Evolutionary conservation across 1,139 yeast genomes (phyloP).

Genomic region (Saccharomyces uvarum): DNA sequence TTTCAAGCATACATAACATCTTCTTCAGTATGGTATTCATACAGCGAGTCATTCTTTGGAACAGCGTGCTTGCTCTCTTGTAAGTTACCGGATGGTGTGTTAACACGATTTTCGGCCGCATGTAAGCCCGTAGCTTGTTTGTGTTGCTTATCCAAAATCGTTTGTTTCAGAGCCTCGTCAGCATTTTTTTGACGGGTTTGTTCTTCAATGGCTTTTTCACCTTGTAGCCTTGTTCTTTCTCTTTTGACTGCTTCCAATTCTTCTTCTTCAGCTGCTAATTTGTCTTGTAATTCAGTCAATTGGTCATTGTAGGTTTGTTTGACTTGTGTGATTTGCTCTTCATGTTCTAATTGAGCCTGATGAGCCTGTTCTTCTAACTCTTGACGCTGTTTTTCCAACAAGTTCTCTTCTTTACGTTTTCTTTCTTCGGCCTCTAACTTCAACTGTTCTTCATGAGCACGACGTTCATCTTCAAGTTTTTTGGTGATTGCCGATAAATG

Average conservation of each 20-base stretch:
- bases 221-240: slow-evolving; percentile 8
- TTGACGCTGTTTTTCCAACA: slow-evolving; percentile 21
- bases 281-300: slow-evolving; percentile 11
- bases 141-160: slow-evolving; percentile 8
- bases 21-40: slow-evolving; percentile 26
- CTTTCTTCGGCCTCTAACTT: slow-evolving; percentile 24
- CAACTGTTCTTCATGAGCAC: slow-evolving; percentile 23
- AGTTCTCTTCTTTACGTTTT: slow-evolving; percentile 20
- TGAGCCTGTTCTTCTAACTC: slow-evolving; percentile 19
- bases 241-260: slow-evolving; percentile 11
- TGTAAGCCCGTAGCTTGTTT: slow-evolving; percentile 13
- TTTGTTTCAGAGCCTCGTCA: slow-evolving; percentile 10
- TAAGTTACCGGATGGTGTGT: not conserved
- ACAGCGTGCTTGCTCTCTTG: slow-evolving; percentile 1
- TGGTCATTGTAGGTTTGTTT: slow-evolving; percentile 16
- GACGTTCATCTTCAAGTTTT: slow-evolving; percentile 24
- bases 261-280: slow-evolving; percentile 8
- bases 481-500: slow-evolving; percentile 24
- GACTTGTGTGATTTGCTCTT: slow-evolving; percentile 18
- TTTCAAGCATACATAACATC: slow-evolving; percentile 16
- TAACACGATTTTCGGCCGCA: slow-evolving; percentile 8
- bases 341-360: slow-evolving; percentile 18
- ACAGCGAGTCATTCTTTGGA: slow-evolving; percentile 17
- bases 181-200: slow-evolving; percentile 11
- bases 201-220: slow-evolving; percentile 13